These are phyloP conservation scores for Diplodia sapinea DNA, from an alignment of 2,329 filamentous ascomycete genomes.

Conservation along the genomic window DNA sequence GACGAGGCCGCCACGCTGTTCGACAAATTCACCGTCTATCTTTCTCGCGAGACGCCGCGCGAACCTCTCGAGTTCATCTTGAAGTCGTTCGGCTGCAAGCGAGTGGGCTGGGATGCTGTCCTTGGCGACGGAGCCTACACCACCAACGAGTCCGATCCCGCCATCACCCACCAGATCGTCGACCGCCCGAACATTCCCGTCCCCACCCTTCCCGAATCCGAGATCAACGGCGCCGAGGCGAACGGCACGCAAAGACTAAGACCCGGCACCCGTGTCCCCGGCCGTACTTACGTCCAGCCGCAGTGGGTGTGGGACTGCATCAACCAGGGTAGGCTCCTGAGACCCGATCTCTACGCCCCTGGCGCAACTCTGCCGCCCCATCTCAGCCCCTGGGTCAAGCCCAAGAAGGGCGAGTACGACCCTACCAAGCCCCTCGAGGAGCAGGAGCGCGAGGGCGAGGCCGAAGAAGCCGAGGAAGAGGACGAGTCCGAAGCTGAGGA, in stretches of 20 bases:
- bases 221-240: constrained; percentile 51
- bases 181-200: constrained; percentile 76
- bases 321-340: constrained; percentile 88
- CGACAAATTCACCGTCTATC: constrained; percentile 85
- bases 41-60: constrained; percentile 91
- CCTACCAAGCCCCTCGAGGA: constrained; percentile 84
- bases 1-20: constrained; percentile 78
- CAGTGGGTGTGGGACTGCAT: constrained; percentile 99
- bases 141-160: constrained; percentile 81
- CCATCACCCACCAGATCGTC: constrained; percentile 95
- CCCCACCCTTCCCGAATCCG: constrained; percentile 47
- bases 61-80: constrained; percentile 91
- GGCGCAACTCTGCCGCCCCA: constrained; percentile 91
- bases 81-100: constrained; percentile 91
- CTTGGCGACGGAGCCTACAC: constrained; percentile 93
- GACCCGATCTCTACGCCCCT: constrained; percentile 85
- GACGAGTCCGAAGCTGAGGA: constrained; percentile 50
- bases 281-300: constrained; percentile 89
- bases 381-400: constrained; percentile 93
- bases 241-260: constrained; percentile 35
- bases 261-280: constrained; percentile 74
- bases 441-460: constrained; percentile 86
- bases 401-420: constrained; percentile 86
- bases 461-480: constrained; percentile 70
- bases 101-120: constrained; percentile 91